A percentile compares a stretch with the other conserved stretches of the same genome.
Evolutionary conservation across 1,284 basidiomycete genomes (phyloP).

Genomic region (Exobasidium cylindrosporum): DNA sequence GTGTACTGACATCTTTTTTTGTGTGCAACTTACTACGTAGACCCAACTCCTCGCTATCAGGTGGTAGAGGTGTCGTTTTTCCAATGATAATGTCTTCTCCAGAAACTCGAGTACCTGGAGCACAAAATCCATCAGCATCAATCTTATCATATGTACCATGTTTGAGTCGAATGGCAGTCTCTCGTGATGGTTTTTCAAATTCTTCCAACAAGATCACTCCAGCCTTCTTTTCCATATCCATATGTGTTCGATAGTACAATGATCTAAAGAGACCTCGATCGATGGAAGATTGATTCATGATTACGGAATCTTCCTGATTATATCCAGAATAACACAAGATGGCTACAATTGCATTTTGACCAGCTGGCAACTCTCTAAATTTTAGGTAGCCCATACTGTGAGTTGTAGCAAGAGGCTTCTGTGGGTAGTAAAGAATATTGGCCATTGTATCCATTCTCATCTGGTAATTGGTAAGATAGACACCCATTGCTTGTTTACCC

Average conservation of each 20-base stretch:
- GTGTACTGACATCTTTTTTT: constrained; percentile 89
- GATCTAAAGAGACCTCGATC: constrained; percentile 97
- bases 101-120: constrained; percentile 88
- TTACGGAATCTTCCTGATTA: constrained; percentile 99
- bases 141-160: constrained; percentile 98
- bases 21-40: constrained; percentile 88
- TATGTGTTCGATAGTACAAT: constrained; percentile 94
- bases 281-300: constrained; percentile 99
- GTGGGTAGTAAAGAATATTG: constrained; percentile 98
- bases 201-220: constrained; percentile 79
- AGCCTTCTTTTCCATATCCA: constrained; percentile 96
- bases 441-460: constrained; percentile 64
- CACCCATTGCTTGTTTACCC: constrained; percentile 99
- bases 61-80: constrained; percentile 94
- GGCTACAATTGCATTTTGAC: constrained; percentile 96
- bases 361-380: constrained; percentile 95
- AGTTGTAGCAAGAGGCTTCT: constrained; percentile 96
- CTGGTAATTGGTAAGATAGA: constrained; percentile 94
- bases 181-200: constrained; percentile 93
- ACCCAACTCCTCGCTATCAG: constrained; percentile 93
- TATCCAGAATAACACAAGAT: constrained; percentile 99
- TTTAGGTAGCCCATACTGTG: constrained; percentile 98
- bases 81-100: constrained; percentile 99
- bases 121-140: constrained; percentile 91
- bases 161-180: constrained; percentile 92